Conservation (phyloP, 345 rosid genomes). For the Adansonia digitata region DNA sequence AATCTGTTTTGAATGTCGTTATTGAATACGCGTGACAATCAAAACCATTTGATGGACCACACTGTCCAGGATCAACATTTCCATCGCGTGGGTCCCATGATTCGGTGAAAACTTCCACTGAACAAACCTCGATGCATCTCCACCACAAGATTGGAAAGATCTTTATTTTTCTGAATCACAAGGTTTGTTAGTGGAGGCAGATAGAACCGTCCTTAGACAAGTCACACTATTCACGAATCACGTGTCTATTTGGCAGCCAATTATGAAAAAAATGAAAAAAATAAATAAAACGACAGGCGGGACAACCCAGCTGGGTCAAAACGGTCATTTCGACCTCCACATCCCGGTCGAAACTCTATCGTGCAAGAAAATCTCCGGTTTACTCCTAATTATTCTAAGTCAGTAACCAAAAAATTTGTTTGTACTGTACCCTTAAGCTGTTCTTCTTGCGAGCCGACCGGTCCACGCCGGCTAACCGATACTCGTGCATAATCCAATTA, state of each 20-base stretch:
- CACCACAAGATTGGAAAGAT: background rate
- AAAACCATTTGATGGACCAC: background rate
- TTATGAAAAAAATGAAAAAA: background rate
- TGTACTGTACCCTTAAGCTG: conserved; percentile 59
- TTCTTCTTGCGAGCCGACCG: conserved; percentile 78
- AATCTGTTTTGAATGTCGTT: background rate
- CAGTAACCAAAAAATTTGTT: background rate
- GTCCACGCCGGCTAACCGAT: conserved; percentile 87
- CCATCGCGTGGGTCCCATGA: background rate
- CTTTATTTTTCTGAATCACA: background rate
- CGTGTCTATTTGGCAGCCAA: conserved; percentile 12
- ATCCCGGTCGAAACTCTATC: background rate
- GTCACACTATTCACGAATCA: background rate
- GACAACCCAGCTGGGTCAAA: conserved; percentile 12
- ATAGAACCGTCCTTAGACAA: background rate
- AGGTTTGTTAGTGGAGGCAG: background rate
- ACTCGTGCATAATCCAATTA: conserved; percentile 99
- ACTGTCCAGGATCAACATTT: background rate
- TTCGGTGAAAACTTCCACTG: background rate
- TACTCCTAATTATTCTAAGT: background rate
- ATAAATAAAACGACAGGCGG: background rate
- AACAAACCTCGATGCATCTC: background rate
- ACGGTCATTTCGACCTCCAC: conserved; percentile 1
- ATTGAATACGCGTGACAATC: background rate
- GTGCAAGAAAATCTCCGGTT: background rate